Percentiles rank a stretch among this genome's conserved stretches.
These are phyloP conservation scores for Dactylellina parvicollis DNA, from an alignment of 2,329 filamentous ascomycete species.

Conservation along the genomic window DNA sequence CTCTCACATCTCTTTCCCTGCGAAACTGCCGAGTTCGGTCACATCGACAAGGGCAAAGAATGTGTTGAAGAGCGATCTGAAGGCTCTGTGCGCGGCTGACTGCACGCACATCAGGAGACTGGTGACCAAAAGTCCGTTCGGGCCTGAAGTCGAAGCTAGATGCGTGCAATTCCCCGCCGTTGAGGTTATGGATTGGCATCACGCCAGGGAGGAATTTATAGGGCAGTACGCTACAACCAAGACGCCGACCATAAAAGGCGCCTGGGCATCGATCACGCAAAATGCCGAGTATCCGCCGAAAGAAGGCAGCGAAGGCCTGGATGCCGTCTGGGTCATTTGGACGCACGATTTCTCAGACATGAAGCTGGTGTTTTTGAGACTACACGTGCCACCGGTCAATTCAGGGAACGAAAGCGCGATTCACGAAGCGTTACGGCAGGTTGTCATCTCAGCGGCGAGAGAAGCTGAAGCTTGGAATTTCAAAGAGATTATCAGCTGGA, in stretches of 20 bases:
- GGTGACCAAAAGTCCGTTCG: slow-evolving; percentile 30
- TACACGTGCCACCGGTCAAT: slow-evolving; percentile 33
- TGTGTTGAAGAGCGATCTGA: slow-evolving; percentile 48
- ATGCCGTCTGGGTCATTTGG: slow-evolving; percentile 47
- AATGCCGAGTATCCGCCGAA: slow-evolving; percentile 36
- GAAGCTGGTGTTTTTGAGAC: slow-evolving; percentile 43
- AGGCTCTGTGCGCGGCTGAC: slow-evolving; percentile 44
- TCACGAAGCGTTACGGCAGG: slow-evolving; percentile 19
- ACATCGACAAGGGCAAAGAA: slow-evolving; percentile 32
- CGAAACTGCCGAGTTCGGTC: slow-evolving; percentile 37
- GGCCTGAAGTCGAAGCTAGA: slow-evolving; percentile 32
- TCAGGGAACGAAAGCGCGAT: slow-evolving; percentile 22
- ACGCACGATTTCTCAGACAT: slow-evolving; percentile 45
- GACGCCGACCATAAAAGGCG: slow-evolving; percentile 37
- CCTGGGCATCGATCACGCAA: slow-evolving; percentile 29
- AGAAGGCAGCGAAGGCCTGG: slow-evolving; percentile 37
- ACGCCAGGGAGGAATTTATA: slow-evolving; percentile 51
- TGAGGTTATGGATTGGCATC: slow-evolving; percentile 53
- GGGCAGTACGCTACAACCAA: slow-evolving; percentile 43
- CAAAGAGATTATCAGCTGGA: slow-evolving; percentile 50
- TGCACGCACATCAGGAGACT: slow-evolving; percentile 31
- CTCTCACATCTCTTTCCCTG: slow-evolving; percentile 52
- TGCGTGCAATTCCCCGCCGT: slow-evolving; percentile 45
- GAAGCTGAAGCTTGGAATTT: slow-evolving; percentile 43
- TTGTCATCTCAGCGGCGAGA: slow-evolving; percentile 34